phyloP scores from a whole-genome alignment of 805 yeast genomes.

The Dipodascopsis tothii region DNA sequence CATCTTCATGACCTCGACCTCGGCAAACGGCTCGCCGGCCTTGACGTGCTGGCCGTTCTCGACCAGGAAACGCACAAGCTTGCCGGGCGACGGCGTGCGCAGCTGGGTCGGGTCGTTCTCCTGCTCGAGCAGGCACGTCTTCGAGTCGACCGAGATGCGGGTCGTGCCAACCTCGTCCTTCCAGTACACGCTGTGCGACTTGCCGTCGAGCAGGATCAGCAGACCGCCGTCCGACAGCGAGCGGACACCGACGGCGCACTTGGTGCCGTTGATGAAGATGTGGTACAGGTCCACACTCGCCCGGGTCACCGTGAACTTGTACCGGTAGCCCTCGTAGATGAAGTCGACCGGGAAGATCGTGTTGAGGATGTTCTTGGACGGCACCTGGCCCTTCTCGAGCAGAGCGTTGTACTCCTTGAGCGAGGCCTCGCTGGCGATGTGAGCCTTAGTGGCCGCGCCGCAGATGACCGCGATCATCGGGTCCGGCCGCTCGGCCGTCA shows the following conservation, averaged over 20 bases:
- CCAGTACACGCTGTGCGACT: conserved; percentile 93
- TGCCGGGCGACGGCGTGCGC: conserved; percentile 98
- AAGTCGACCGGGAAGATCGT: conserved; percentile 90
- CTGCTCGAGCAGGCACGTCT: conserved; percentile 85
- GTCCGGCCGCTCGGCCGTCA: conserved; percentile 97
- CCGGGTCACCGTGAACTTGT: conserved; percentile 91
- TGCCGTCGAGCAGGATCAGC: conserved; percentile 79
- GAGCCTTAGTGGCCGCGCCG: conserved; percentile 97
- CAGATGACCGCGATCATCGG: conserved; percentile 82
- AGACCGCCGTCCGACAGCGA: conserved; percentile 93
- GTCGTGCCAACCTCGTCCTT: conserved; percentile 95
- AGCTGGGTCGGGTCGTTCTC: conserved; percentile 98
- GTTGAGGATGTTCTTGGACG: conserved; percentile 68
- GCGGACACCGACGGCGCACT: conserved; percentile 78
- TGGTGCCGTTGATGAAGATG: conserved; percentile 86
- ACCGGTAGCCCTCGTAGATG: conserved; percentile 87
- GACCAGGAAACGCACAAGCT: conserved; percentile 83
- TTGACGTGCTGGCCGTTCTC: conserved; percentile 90
- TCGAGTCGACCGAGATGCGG: conserved; percentile 87
- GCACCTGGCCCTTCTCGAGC: conserved; percentile 94
- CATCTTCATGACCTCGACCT: conserved; percentile 99
- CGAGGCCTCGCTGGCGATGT: conserved; percentile 64
- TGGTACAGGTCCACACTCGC: conserved; percentile 80
- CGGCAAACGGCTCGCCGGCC: conserved; percentile 93
- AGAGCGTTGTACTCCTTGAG: conserved; percentile 61